Evolutionary conservation across 2,329 filamentous ascomycete species (phyloP), one percentile per base, ranked within the genome.

Genomic region (Lasiodiplodia sp.): DNA sequence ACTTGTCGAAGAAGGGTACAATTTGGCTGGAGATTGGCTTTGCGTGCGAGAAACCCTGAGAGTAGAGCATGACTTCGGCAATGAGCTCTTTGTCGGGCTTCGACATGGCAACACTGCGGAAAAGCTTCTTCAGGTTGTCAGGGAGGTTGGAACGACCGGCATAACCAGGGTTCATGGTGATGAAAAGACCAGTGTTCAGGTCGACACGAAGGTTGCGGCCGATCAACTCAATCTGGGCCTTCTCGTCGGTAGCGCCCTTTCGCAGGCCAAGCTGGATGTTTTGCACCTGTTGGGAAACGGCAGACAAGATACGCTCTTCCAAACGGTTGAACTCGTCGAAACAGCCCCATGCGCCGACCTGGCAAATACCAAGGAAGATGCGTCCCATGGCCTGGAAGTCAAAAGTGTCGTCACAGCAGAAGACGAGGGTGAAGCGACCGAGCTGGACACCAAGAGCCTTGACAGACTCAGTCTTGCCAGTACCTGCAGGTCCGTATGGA

Each of bases 271-370:
- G 89, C 80, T 99, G 96, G 71, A 99, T 99, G 78, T 99, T 99
- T 78, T 99, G 96, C 66, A 99, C 97, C 79, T 99, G 96, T 80
- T 99, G 96, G 23, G 96, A 99, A 18, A 99, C 96, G 21, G 96
- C 96, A 55, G 96, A 99, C 70, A 99, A 82, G 70, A 99, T 99
- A 72, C 96, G 90, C 83, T 99, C 96, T 77, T 99, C 96, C 23
- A 99, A 86, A 87, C 96, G 92, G 82, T 99, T 99, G 86, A 99
- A 99, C 84, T 99, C 96, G 77, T 99, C 96, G 81, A 99, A 99
- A 84, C 96, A 99, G 75, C 96, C 96, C 96, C 96, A 99, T 4
- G 96, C 96, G 79, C 96, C 96, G 58, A 99, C 96, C 80, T 99
- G 96, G 79, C 96, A 99, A 71, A 99, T 97, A 87, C 96, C 96